These are phyloP conservation scores for Colletotrichum phormii DNA, from an alignment of 2,329 filamentous ascomycete genomes.

Conservation along the genomic window DNA sequence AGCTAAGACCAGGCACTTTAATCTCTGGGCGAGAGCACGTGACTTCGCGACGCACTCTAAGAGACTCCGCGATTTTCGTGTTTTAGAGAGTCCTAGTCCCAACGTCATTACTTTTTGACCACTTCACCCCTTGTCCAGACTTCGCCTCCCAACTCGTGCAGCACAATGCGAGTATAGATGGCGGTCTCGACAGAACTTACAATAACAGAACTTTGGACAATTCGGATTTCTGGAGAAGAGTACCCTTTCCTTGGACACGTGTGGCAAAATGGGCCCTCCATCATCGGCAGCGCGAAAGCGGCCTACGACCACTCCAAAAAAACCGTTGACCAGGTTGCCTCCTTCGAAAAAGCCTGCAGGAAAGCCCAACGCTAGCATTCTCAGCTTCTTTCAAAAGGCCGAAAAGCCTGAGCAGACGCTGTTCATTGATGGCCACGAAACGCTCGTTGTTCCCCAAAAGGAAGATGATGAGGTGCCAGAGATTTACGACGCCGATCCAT, in stretches of 20 bases:
- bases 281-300: slow-evolving; percentile 34
- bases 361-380: slow-evolving; percentile 72
- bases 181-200: background rate
- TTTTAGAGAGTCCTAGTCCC: background rate
- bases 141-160: background rate
- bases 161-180: background rate
- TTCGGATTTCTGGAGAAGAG: background rate
- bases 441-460: background rate
- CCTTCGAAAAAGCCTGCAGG: slow-evolving; percentile 46
- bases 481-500: slow-evolving; percentile 19
- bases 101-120: slow-evolving; percentile 14
- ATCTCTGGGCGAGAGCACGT: background rate
- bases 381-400: slow-evolving; percentile 81
- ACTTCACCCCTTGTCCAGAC: background rate
- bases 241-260: background rate
- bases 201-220: background rate
- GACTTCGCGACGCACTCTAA: slow-evolving; percentile 22
- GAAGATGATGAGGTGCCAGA: slow-evolving; percentile 16
- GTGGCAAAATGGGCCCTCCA: slow-evolving; percentile 33
- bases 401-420: slow-evolving; percentile 69
- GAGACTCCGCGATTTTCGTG: slow-evolving; percentile 24
- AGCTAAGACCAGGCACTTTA: background rate
- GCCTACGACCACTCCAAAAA: slow-evolving; percentile 35
- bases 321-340: slow-evolving; percentile 19
- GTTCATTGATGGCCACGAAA: slow-evolving; percentile 54